Percentiles rank a stretch among this genome's conserved stretches.
Conservation (phyloP, 176 grass and related monocot genomes). For the Oryza punctata region DNA sequence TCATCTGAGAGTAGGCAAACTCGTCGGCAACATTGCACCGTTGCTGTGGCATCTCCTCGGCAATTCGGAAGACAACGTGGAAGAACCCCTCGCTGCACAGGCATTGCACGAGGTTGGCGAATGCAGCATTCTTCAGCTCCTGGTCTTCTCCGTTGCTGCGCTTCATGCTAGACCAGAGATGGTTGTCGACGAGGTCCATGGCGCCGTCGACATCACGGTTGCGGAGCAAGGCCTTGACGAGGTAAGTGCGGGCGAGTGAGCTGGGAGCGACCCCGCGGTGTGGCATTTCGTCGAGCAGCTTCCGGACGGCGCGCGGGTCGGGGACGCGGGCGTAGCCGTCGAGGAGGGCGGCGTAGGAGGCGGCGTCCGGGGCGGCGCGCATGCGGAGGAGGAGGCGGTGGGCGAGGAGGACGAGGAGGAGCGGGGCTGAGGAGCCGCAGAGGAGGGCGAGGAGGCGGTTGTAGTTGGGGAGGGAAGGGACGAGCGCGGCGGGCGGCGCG, state of each 20-base stretch:
- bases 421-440: conserved; percentile 31
- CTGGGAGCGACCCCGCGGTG: conserved; percentile 42
- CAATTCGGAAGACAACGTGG: conserved; percentile 65
- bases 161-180: conserved; percentile 58
- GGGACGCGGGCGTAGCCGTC: conserved; percentile 51
- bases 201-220: conserved; percentile 42
- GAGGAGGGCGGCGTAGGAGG: conserved; percentile 70
- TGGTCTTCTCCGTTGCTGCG: conserved; percentile 32
- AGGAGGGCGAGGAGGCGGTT: conserved; percentile 68
- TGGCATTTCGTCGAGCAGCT: conserved; percentile 82
- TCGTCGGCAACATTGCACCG: conserved; percentile 40
- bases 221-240: conserved; percentile 72
- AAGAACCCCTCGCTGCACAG: conserved; percentile 73
- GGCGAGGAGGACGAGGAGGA: conserved; percentile 38
- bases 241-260: conserved; percentile 60
- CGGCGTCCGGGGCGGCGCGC: conserved; percentile 43
- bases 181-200: conserved; percentile 40
- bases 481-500: conserved; percentile 36
- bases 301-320: conserved; percentile 50
- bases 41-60: conserved; percentile 67
- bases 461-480: conserved; percentile 58
- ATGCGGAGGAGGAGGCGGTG: conserved; percentile 63
- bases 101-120: conserved; percentile 83
- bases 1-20: conserved; percentile 78
- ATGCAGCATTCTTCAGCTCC: conserved; percentile 56